Conservation (phyloP, 2,329 filamentous ascomycete genomes). For the Escovopsis sp. region DNA sequence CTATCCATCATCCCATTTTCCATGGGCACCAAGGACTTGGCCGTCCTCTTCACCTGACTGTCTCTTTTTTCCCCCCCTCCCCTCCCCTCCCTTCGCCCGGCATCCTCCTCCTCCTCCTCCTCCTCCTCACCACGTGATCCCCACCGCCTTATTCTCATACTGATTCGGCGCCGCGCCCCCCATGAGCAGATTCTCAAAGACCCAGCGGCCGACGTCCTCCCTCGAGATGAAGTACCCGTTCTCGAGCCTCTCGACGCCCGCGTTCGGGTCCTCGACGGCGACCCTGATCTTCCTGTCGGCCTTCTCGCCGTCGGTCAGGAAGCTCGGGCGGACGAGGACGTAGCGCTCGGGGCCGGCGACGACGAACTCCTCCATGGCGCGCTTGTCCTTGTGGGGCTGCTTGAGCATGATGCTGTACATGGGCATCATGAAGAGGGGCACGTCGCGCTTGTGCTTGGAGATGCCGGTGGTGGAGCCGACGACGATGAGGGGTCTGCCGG, state of each 20-base stretch:
- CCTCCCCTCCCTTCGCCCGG: no score
- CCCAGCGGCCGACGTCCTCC: slow-evolving; percentile 26
- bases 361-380: slow-evolving; percentile 25
- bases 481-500: slow-evolving; percentile 19
- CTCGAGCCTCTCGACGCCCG: slow-evolving; percentile 18
- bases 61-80: no score
- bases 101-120: no score
- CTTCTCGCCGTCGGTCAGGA: slow-evolving; percentile 15
- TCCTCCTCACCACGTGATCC: slow-evolving; percentile 16
- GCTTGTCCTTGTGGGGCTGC: slow-evolving; percentile 32
- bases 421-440: slow-evolving; percentile 25
- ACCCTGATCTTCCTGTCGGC: slow-evolving; percentile 12
- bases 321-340: slow-evolving; percentile 22
- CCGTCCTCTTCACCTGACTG: no score
- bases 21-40: no score
- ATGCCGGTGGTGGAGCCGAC: slow-evolving; percentile 28
- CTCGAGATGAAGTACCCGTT: slow-evolving; percentile 26
- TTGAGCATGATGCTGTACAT: slow-evolving; percentile 27
- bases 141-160: slow-evolving; percentile 16
- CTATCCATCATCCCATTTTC: no score
- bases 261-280: slow-evolving; percentile 18
- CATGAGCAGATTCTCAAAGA: slow-evolving; percentile 21
- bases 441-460: slow-evolving; percentile 10
- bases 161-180: slow-evolving; percentile 2
- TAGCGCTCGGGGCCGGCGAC: slow-evolving; percentile 16